These are phyloP conservation scores for Celoporthe dispersa DNA, from an alignment of 2,329 filamentous ascomycete genomes.

Conservation along the genomic window DNA sequence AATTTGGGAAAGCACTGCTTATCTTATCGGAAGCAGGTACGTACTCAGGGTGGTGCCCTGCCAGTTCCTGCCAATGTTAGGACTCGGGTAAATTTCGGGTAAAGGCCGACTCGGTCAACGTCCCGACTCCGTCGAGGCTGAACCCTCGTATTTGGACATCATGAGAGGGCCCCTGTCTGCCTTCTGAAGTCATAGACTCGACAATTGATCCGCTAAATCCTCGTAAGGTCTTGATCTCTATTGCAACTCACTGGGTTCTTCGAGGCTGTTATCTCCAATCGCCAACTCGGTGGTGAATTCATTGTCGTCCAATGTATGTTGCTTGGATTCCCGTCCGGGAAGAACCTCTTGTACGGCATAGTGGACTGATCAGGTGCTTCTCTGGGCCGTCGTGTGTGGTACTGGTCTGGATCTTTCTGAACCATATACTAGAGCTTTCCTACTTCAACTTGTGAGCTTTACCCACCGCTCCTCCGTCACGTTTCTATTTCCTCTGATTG, in stretches of 20 bases:
- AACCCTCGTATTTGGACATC: background rate
- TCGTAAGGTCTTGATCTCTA: background rate
- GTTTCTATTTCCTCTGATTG: no score
- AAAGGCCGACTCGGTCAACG: background rate
- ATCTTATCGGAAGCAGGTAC: constrained; percentile 23
- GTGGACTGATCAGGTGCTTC: background rate
- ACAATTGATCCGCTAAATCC: background rate
- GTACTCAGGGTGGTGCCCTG: no score
- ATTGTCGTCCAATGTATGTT: background rate
- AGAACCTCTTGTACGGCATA: background rate
- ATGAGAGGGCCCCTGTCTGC: background rate
- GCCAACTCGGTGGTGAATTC: background rate
- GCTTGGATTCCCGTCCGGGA: background rate
- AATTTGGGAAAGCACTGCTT: constrained; percentile 25
- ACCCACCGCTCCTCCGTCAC: no score
- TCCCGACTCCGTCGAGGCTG: background rate
- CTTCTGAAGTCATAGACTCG: background rate
- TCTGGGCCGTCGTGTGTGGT: background rate
- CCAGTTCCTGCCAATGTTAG: no score
- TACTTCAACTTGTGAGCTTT: no score
- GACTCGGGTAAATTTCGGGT: background rate
- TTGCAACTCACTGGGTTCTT: no score
- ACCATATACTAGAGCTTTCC: background rate
- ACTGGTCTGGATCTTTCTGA: background rate
- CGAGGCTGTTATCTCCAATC: background rate